These are phyloP conservation scores for Phialophora macrospora DNA, from an alignment of 2,329 filamentous ascomycete species.

Conservation along the genomic window DNA sequence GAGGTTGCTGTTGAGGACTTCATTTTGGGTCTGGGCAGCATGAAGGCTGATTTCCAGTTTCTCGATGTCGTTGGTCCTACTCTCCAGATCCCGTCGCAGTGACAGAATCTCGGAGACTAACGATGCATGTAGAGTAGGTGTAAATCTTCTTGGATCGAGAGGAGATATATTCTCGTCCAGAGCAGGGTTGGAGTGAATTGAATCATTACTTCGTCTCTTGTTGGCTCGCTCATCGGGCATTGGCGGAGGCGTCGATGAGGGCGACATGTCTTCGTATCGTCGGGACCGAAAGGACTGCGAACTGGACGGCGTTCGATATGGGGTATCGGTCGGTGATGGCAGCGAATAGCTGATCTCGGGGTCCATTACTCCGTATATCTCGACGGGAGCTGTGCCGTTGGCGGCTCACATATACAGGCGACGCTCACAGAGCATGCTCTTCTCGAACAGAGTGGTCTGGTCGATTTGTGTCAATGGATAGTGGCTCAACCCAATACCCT, in stretches of 20 bases:
- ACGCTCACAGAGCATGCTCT: slow-evolving; percentile 20
- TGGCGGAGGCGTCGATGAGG: slow-evolving; percentile 60
- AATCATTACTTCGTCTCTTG: slow-evolving; percentile 46
- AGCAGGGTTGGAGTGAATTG: slow-evolving; percentile 44
- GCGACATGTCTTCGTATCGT: slow-evolving; percentile 60
- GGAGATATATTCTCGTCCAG: slow-evolving; percentile 71
- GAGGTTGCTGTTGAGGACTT: slow-evolving; percentile 67
- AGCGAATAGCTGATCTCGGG: slow-evolving; percentile 59
- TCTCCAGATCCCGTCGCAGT: slow-evolving; percentile 85
- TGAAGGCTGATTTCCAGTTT: slow-evolving; percentile 78
- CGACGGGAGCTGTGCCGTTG: slow-evolving; percentile 18
- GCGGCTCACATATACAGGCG: slow-evolving; percentile 15
- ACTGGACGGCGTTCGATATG: slow-evolving; percentile 67
- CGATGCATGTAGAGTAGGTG: slow-evolving; percentile 90
- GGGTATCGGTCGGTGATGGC: slow-evolving; percentile 72
- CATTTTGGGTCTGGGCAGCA: slow-evolving; percentile 72
- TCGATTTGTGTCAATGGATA: not conserved
- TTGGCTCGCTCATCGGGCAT: slow-evolving; percentile 52
- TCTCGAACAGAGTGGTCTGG: not conserved
- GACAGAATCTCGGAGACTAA: slow-evolving; percentile 92
- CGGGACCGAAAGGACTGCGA: slow-evolving; percentile 67
- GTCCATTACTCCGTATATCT: slow-evolving; percentile 29
- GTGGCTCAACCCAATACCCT: slow-evolving; percentile 5
- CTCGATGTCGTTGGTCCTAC: slow-evolving; percentile 85
- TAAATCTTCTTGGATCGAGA: slow-evolving; percentile 89